Percentiles rank a stretch among this genome's conserved stretches.
Conservation (phyloP, 2,329 filamentous ascomycete genomes). For the Aspergillus flavus region DNA sequence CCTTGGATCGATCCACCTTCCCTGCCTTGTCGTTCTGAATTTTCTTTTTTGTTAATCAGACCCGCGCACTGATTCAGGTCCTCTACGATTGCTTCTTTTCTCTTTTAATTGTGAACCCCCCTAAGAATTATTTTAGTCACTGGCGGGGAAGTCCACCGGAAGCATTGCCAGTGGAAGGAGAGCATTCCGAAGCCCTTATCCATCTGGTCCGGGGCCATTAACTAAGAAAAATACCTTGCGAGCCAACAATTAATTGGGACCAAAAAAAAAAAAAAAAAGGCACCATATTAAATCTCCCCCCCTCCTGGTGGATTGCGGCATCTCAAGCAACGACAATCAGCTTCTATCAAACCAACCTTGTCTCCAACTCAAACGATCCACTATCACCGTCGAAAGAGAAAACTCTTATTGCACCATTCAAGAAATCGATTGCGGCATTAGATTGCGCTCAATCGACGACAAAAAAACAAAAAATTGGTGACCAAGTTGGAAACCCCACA, state of each 20-base stretch:
- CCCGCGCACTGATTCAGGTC: constrained; percentile 2
- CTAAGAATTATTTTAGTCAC: constrained; percentile 4
- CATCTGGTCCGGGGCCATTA: constrained; percentile 1
- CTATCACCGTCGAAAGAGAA: neutral
- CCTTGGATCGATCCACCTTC: constrained; percentile 16
- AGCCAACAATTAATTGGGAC: neutral
- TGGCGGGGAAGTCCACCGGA: neutral
- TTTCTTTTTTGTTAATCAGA: neutral
- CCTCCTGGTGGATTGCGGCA: neutral
- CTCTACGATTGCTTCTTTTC: neutral
- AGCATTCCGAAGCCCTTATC: constrained; percentile 3
- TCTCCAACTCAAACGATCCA: neutral
- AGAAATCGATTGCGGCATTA: constrained; percentile 26
- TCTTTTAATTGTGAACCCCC: neutral
- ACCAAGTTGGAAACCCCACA: no score
- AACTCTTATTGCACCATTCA: constrained; percentile 24
- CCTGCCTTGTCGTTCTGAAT: neutral
- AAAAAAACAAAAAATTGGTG: neutral
- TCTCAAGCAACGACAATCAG: neutral
- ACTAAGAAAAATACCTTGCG: constrained; percentile 9
- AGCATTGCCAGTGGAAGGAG: constrained; percentile 1
- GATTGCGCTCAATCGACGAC: neutral
- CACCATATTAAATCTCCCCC: neutral
- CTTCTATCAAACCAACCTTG: neutral
- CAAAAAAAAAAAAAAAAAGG: neutral